Percentiles rank a stretch among this genome's conserved stretches.
Evolutionary conservation across 257 asterid genomes (phyloP).

Genomic region (Penstemon newberryi): DNA sequence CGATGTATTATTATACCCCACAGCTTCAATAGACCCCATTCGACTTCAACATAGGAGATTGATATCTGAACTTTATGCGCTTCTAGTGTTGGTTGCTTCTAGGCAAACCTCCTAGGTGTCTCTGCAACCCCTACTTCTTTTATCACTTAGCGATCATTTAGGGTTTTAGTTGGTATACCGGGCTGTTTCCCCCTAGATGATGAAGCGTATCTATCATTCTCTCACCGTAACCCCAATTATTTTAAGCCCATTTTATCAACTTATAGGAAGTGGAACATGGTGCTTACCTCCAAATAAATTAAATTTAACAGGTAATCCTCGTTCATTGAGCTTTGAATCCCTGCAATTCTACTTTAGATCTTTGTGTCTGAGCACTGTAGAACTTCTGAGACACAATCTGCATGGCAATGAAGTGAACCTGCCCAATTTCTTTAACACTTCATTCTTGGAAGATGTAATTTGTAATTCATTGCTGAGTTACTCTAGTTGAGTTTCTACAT

Average conservation of each 20-base stretch:
- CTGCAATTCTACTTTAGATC: background rate
- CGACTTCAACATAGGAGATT: background rate
- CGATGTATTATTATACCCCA: conserved; percentile 1
- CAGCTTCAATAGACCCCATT: background rate
- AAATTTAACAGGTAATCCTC: background rate
- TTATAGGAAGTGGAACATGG: background rate
- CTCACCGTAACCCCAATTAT: too few relatives aligned
- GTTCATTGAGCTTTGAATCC: background rate
- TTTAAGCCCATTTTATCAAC: too few relatives aligned
- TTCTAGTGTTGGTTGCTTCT: conserved; percentile 11
- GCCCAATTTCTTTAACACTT: too few relatives aligned
- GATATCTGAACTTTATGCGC: background rate
- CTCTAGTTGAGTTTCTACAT: background rate
- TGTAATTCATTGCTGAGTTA: background rate
- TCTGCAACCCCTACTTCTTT: conserved; percentile 11
- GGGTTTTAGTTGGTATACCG: too few relatives aligned
- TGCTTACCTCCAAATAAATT: background rate
- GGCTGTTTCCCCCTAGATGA: too few relatives aligned
- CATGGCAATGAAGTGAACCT: too few relatives aligned
- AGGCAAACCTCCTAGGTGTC: conserved; percentile 22
- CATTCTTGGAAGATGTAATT: background rate
- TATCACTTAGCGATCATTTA: too few relatives aligned
- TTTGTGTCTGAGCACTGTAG: background rate
- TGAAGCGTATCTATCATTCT: too few relatives aligned
- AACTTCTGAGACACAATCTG: background rate